phyloP scores from a whole-genome alignment of 768 basidiomycete genomes.

The Pleurotus pulmonarius region DNA sequence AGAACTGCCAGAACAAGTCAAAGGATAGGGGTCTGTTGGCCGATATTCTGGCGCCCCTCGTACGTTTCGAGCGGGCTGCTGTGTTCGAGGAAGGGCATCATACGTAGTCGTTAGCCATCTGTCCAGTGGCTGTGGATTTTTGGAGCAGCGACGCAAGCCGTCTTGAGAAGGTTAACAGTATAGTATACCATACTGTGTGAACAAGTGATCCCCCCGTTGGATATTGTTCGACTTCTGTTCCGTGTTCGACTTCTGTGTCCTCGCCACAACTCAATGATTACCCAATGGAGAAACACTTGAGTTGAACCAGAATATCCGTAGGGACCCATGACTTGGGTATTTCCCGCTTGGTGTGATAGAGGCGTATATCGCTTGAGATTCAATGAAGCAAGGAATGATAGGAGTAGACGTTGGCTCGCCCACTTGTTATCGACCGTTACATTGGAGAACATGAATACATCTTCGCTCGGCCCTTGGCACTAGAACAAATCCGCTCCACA shows the following conservation, averaged over 20 bases:
- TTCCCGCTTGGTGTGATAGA: constrained; percentile 3
- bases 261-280: too few species aligned
- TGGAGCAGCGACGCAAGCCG: too few species aligned
- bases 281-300: not conserved
- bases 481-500: not conserved
- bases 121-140: too few species aligned
- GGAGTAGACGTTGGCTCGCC: not conserved
- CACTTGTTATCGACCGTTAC: not conserved
- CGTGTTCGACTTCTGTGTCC: too few species aligned
- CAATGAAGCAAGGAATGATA: not conserved
- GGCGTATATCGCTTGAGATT: constrained; percentile 1
- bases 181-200: too few species aligned
- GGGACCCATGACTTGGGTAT: constrained; percentile 6
- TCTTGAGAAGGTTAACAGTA: too few species aligned
- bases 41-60: constrained; percentile 7
- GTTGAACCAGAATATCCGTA: not conserved
- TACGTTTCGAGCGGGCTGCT: not conserved
- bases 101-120: too few species aligned
- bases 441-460: not conserved
- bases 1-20: not conserved
- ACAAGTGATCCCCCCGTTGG: too few species aligned
- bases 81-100: too few species aligned
- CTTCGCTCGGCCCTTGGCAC: not conserved
- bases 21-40: constrained; percentile 5
- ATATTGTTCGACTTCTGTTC: not conserved